Percentiles rank a stretch among this genome's conserved stretches.
phyloP scores from a whole-genome alignment of 2,329 filamentous ascomycete species.

The Didymella exigua region DNA sequence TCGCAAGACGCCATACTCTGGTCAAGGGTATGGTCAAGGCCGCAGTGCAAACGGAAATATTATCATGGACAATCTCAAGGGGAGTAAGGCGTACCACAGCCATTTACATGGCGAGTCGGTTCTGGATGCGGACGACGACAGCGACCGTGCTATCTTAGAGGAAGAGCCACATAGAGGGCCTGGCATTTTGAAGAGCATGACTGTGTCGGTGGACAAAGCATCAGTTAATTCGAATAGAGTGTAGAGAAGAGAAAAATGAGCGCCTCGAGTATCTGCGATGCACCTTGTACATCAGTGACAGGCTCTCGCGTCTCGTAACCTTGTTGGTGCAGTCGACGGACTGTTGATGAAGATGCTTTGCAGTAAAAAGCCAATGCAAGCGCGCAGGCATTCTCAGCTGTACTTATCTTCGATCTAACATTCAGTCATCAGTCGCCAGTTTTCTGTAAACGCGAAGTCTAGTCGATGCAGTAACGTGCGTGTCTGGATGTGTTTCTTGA shows the following conservation, averaged over 20 bases:
- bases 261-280: background rate
- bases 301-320: too few relatives aligned
- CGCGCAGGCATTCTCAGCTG: too few relatives aligned
- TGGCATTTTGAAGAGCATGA: constrained; percentile 33
- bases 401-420: too few relatives aligned
- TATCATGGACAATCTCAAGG: constrained; percentile 1
- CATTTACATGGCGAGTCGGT: constrained; percentile 25
- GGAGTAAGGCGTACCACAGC: constrained; percentile 30
- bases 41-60: background rate
- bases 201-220: background rate
- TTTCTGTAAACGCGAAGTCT: too few relatives aligned
- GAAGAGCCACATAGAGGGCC: background rate
- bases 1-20: constrained; percentile 9
- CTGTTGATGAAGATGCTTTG: too few relatives aligned
- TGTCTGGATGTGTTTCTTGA: background rate
- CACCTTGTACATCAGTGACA: background rate
- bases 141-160: constrained; percentile 31
- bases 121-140: constrained; percentile 29
- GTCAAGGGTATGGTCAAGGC: constrained; percentile 8
- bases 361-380: too few relatives aligned
- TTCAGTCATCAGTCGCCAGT: too few relatives aligned
- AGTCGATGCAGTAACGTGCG: background rate
- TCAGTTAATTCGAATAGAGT: background rate
- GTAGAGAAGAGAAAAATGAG: background rate
- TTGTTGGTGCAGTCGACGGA: too few relatives aligned